Base-by-base conservation (phyloP, 2,329 filamentous ascomycete species). In the Dendryphion nanum region DNA sequence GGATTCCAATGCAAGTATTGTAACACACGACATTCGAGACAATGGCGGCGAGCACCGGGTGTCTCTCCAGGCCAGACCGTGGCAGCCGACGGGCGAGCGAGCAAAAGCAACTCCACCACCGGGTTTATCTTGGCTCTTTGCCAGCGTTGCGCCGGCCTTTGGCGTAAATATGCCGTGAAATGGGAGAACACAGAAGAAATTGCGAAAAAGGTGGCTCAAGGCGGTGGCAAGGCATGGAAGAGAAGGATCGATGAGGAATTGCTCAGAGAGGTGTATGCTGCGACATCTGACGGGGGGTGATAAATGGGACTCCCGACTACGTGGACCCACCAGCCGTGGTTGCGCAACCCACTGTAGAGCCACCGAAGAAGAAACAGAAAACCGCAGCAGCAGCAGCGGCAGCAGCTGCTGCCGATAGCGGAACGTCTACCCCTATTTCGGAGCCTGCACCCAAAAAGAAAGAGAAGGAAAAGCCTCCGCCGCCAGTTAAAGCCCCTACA, bases 1-100 rank as follows among this genome's bases (percentile, higher is more conserved):
- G 79, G 79, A 15, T 97, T 98, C 57, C 78, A 89, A 49, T 98
- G 93, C 77, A 96, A 95, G 62, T 97, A 96, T 63, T 98, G 93
- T 66, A 77, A 75, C 35, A 86, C 82, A 3, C 85, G 85, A 44
- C 75, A 77, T 40, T 95, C 90, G 4, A 79, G 88, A 35, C 89
- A 95, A 64, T 98, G 93, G 93, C 81, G 93, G 39, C 81, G 91
- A 42, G 93, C 93, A 10, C 93, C 93, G 6, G 84, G 82, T 32
- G 83, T 85, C 6, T 75, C 83, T 3, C 79, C 86, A 10, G 86
- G 83, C 13, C 79, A 86, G 17, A 78, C 85, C 7, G 74, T 90
- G 19, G 77, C 78, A 17, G 79, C 76, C 4, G 82, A 94, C 7
- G 76, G 77, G 37, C 86, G 84, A 54, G 78, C 78, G 54, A 89